Evolutionary conservation across 2,329 filamentous ascomycete species (phyloP).

Genomic region (Waltergamsia citrina): DNA sequence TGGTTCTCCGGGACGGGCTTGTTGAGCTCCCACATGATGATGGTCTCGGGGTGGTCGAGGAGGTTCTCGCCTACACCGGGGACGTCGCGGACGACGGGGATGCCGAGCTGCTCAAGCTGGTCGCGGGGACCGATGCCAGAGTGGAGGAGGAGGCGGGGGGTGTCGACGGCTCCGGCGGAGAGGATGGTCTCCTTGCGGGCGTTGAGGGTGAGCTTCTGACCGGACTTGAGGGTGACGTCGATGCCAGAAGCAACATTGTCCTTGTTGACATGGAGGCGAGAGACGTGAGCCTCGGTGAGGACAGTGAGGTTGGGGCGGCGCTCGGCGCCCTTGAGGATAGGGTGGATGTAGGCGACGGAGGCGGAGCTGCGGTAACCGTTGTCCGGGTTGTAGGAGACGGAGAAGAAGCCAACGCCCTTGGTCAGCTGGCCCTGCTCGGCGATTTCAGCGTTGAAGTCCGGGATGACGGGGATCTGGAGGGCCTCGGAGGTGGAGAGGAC

Average conservation of each 20-base stretch:
- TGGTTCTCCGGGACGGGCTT: constrained; percentile 65
- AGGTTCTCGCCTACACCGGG: constrained; percentile 53
- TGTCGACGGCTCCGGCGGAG: constrained; percentile 73
- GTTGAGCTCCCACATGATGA: constrained; percentile 69
- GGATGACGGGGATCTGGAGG: constrained; percentile 69
- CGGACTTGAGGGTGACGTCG: constrained; percentile 50
- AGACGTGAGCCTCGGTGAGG: constrained; percentile 82
- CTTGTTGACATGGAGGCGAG: constrained; percentile 65
- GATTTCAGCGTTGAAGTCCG: constrained; percentile 84
- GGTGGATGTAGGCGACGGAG: constrained; percentile 87
- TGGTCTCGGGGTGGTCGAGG: constrained; percentile 50
- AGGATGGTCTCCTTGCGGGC: constrained; percentile 71
- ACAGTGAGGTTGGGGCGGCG: constrained; percentile 75
- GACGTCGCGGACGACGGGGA: constrained; percentile 46
- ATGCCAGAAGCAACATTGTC: constrained; percentile 65
- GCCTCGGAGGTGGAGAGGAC: constrained; percentile 70
- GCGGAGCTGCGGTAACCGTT: constrained; percentile 77
- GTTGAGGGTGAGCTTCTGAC: constrained; percentile 43
- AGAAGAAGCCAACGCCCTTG: constrained; percentile 81
- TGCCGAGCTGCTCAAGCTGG: constrained; percentile 42
- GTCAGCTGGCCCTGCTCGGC: constrained; percentile 61
- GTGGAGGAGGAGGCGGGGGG: constrained; percentile 55
- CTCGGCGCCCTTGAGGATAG: constrained; percentile 76
- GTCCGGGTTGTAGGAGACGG: constrained; percentile 84
- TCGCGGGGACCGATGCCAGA: constrained; percentile 46